A percentile compares a stretch with the other conserved stretches of the same genome.
Conservation (phyloP, 1,139 yeast species). For the Pneumocystis sp. region DNA sequence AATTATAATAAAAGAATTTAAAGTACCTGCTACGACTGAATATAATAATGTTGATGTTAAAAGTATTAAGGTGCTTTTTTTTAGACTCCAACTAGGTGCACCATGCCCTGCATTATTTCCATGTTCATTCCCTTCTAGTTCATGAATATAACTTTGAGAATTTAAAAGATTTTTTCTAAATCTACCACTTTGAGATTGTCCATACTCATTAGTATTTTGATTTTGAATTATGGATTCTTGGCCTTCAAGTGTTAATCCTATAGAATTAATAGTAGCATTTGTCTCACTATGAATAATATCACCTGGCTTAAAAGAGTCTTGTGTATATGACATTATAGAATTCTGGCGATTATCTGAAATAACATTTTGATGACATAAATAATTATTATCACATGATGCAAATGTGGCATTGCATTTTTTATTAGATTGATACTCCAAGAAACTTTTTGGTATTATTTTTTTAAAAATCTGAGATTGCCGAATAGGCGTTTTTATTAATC, state of each 20-base stretch:
- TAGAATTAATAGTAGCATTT: not conserved
- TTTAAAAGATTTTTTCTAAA: not conserved
- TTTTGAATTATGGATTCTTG: not conserved
- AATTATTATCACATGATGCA: not conserved
- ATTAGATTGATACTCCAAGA: not conserved
- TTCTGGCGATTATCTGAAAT: not conserved
- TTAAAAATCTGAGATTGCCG: constrained; percentile 1
- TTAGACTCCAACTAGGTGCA: constrained; percentile 92
- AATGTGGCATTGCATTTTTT: not conserved
- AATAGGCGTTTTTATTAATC: not conserved
- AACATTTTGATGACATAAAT: not conserved
- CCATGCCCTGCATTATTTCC: constrained; percentile 48
- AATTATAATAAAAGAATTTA: not conserved
- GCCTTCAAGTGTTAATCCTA: not conserved
- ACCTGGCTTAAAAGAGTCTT: not conserved
- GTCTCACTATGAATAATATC: not conserved
- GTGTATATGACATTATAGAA: not conserved
- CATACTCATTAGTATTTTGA: not conserved
- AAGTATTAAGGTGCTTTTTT: constrained; percentile 70
- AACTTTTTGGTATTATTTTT: not conserved
- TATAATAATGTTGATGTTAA: constrained; percentile 73
- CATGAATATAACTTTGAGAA: constrained; percentile 2
- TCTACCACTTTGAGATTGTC: not conserved
- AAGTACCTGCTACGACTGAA: constrained; percentile 58
- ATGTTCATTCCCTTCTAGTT: constrained; percentile 8